Evolutionary conservation across 2,329 filamentous ascomycete genomes (phyloP).

Genomic region (Pseudocercospora cruenta): DNA sequence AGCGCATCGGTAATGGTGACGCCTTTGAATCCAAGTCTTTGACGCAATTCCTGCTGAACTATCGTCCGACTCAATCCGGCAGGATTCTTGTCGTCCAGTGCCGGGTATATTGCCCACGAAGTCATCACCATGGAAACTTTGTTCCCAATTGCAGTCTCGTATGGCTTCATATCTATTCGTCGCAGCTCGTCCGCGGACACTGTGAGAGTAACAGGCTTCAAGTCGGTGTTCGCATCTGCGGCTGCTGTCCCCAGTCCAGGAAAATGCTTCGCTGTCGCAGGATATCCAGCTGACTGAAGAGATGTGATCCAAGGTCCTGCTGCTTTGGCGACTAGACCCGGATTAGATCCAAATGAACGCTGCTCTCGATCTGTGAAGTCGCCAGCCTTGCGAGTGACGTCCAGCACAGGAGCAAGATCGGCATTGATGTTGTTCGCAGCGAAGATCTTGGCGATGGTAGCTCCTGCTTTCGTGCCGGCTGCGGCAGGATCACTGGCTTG

Average conservation of each 20-base stretch:
- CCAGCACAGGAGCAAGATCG: constrained; percentile 26
- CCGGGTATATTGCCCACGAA: constrained; percentile 26
- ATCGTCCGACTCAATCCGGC: constrained; percentile 21
- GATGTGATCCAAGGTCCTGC: constrained; percentile 20
- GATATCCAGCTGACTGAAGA: constrained; percentile 15
- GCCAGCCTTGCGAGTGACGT: constrained; percentile 17
- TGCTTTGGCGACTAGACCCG: constrained; percentile 11
- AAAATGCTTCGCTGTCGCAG: constrained; percentile 28
- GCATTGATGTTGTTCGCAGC: constrained; percentile 20
- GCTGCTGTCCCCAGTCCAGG: constrained; percentile 22
- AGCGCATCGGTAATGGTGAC: constrained; percentile 28
- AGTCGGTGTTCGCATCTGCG: constrained; percentile 20
- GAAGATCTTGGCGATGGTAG: constrained; percentile 15
- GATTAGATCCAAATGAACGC: constrained; percentile 22
- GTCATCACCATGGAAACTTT: constrained; percentile 25
- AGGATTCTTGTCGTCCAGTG: constrained; percentile 12
- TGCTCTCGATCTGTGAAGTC: constrained; percentile 24
- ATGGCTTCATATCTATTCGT: constrained; percentile 20
- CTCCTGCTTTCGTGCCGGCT: constrained; percentile 14
- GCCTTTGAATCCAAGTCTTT: constrained; percentile 18
- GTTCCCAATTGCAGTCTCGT: constrained; percentile 13
- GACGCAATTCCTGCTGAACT: constrained; percentile 19
- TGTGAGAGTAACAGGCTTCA: constrained; percentile 19
- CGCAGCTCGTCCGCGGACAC: constrained; percentile 16
- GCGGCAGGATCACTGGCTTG: constrained; percentile 10